Evolutionary conservation across 208 protist species (phyloP), one percentile per base, ranked within the genome.

Genomic region (Acanthamoeba sp.): DNA sequence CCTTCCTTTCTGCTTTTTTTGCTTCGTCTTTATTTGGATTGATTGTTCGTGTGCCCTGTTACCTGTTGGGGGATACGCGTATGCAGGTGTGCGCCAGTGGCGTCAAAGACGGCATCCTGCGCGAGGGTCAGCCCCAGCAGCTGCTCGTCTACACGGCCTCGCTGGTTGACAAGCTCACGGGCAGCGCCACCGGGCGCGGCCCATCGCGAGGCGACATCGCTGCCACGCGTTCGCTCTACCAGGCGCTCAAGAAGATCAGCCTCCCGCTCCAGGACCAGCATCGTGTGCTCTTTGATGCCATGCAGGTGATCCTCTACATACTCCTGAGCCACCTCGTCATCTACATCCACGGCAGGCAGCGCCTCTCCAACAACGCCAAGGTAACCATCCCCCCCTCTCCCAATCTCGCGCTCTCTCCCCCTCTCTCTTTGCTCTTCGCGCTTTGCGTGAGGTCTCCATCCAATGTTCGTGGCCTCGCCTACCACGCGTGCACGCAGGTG

Each of bases 261-360:
- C 18, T 38, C 22, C 71, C 59, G 48, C 38, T 62, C 10, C n/a
- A 34, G 48, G 48, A 62, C 55, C 82, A 89, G 48, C 29, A 36
- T 16, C n/a, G 40, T 1, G 34, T 62, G 42, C 82, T 89, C 29
- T 89, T 45, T 45, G 71, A 89, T 9, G 59, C 20, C 45, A 34
- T 89, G 82, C 82, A 89, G 32, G 42, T 89, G 45, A 45, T 14
- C 34, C 34, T 89, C 32, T 40, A 89, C 82, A 29, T 66, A 6
- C n/a, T 89, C 55, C 55, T 89, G 20, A 89, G 50, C 82, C 82
- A 89, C 38, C 82, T 89, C 29, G 82, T 89, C 34, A 62, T 62
- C 82, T 89, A 48, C 48, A 57, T 89, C 82, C 45, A 42, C 82
- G 42, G 45, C 27, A 89, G 64, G 29, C 82, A 62, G n/a, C n/a